These are phyloP conservation scores for Diaporthe aspalathi DNA, from an alignment of 2,329 filamentous ascomycete species.

Conservation along the genomic window DNA sequence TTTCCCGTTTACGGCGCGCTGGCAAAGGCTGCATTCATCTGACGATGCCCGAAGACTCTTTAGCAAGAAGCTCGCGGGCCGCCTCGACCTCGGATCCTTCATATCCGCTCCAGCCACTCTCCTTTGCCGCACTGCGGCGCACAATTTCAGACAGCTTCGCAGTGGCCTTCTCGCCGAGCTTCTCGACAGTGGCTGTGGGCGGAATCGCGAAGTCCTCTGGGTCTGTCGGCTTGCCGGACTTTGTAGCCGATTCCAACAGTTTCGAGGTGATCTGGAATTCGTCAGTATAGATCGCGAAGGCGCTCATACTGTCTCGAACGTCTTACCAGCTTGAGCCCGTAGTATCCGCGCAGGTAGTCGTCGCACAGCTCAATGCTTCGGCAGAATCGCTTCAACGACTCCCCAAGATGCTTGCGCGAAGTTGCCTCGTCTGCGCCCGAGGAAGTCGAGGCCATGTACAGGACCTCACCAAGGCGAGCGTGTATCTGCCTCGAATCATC, in stretches of 20 bases:
- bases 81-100: conserved; percentile 77
- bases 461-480: conserved; percentile 84
- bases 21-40: conserved; percentile 51
- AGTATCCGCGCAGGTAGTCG: conserved; percentile 90
- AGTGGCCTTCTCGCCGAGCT: conserved; percentile 78
- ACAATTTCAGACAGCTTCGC: conserved; percentile 82
- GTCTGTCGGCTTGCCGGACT: conserved; percentile 59
- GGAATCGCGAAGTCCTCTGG: conserved; percentile 66
- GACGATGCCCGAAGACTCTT: conserved; percentile 58
- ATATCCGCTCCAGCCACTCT: conserved; percentile 79
- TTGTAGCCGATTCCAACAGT: conserved; percentile 58
- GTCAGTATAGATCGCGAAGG: conserved; percentile 43
- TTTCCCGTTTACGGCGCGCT: conserved; percentile 19
- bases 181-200: conserved; percentile 68
- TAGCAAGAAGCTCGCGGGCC: conserved; percentile 73
- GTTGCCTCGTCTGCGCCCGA: conserved; percentile 50
- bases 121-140: conserved; percentile 67
- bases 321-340: conserved; percentile 84
- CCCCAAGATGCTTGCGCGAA: conserved; percentile 68
- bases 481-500: conserved; percentile 71
- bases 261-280: conserved; percentile 59
- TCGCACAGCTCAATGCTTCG: conserved; percentile 94
- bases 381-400: conserved; percentile 86
- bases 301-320: neutral
- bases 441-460: conserved; percentile 74